These are phyloP conservation scores for Solanum piurae DNA, from an alignment of 257 asterid genomes.

Conservation along the genomic window DNA sequence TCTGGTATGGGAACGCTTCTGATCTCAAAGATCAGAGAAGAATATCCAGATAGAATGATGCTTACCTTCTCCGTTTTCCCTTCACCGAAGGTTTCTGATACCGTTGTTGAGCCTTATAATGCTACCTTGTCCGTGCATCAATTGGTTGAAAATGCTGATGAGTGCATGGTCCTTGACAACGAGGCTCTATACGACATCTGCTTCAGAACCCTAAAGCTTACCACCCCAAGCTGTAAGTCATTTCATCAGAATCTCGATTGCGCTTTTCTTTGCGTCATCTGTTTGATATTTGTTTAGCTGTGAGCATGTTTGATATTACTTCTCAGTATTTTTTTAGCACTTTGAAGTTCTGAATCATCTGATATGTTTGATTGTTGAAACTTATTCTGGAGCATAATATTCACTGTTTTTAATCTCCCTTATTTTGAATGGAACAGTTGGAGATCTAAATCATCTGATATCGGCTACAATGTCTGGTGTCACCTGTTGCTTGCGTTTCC, in stretches of 20 bases:
- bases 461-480: conserved; percentile 3
- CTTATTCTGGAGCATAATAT: neutral
- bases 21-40: neutral
- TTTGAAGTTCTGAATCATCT: neutral
- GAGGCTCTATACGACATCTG: neutral
- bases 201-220: conserved; percentile 1
- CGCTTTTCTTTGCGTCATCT: neutral
- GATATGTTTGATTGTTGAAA: neutral
- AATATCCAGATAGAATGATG: neutral
- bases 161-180: neutral
- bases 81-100: neutral
- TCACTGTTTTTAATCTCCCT: neutral
- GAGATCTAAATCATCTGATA: neutral
- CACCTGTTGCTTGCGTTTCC: neutral
- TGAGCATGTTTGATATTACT: neutral
- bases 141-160: neutral
- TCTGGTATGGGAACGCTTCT: neutral
- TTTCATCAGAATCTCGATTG: neutral
- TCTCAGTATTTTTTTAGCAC: too few species aligned
- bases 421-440: neutral
- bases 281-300: neutral
- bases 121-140: conserved; percentile 1
- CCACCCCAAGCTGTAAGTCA: neutral
- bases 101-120: conserved; percentile 1
- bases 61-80: conserved; percentile 1